These are phyloP conservation scores for Aspergillus saccharolyticus DNA, from an alignment of 495 filamentous ascomycete genomes.

Conservation along the genomic window DNA sequence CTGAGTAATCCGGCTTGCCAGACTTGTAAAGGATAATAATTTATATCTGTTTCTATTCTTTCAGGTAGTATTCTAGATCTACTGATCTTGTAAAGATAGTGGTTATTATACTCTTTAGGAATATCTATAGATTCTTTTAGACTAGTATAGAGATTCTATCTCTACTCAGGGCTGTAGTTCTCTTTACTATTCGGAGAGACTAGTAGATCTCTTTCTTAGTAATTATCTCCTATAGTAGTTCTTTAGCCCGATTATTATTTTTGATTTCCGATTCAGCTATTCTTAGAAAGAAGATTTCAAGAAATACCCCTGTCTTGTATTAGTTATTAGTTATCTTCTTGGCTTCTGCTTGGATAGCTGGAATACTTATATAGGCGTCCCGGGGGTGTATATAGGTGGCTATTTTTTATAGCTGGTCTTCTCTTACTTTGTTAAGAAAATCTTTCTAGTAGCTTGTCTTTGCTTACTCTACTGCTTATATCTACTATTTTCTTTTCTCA, in stretches of 20 bases:
- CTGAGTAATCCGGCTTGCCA: constrained; percentile 21
- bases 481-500: constrained; percentile 15
- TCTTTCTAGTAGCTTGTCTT: constrained; percentile 18
- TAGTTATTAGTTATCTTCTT: constrained; percentile 16
- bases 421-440: constrained; percentile 18
- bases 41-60: constrained; percentile 12
- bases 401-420: constrained; percentile 20
- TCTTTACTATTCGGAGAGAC: constrained; percentile 20
- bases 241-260: background rate
- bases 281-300: constrained; percentile 25
- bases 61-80: constrained; percentile 19
- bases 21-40: constrained; percentile 26
- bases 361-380: constrained; percentile 17
- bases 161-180: constrained; percentile 21
- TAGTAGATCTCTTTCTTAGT: constrained; percentile 22
- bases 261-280: constrained; percentile 7
- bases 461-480: constrained; percentile 15
- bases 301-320: constrained; percentile 21
- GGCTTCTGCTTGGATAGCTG: constrained; percentile 10
- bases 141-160: constrained; percentile 21
- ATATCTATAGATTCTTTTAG: constrained; percentile 21
- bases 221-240: constrained; percentile 22
- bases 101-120: constrained; percentile 14
- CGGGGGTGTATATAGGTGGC: constrained; percentile 25
- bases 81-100: constrained; percentile 18